phyloP scores from a whole-genome alignment of 2,329 filamentous ascomycete species.

The Rugonectria rugulosa region DNA sequence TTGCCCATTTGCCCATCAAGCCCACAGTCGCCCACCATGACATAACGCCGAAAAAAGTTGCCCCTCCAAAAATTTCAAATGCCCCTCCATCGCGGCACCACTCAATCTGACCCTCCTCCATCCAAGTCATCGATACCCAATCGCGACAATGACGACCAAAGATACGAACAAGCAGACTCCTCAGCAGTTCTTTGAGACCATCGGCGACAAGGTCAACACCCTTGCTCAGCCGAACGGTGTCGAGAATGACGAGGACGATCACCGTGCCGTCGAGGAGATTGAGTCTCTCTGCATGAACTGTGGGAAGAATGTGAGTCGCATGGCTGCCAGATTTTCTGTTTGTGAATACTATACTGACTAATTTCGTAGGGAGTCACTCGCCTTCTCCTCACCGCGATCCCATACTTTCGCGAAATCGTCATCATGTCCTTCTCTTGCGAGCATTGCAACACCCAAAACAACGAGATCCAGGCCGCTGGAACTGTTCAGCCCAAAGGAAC shows the following conservation, averaged over 20 bases:
- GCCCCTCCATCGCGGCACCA: conserved; percentile 38
- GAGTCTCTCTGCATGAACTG: conserved; percentile 90
- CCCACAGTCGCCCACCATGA: conserved; percentile 30
- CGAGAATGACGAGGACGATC: conserved; percentile 49
- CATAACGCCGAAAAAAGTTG: conserved; percentile 38
- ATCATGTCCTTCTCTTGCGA: conserved; percentile 96
- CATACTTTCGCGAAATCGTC: conserved; percentile 97
- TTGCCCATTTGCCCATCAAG: neutral
- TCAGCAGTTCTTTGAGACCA: conserved; percentile 67
- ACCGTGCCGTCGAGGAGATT: conserved; percentile 70
- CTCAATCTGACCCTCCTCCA: conserved; percentile 14
- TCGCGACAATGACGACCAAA: conserved; percentile 51
- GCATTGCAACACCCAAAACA: conserved; percentile 88
- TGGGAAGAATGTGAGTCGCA: conserved; percentile 70
- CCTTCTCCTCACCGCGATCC: conserved; percentile 89
- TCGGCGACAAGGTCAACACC: conserved; percentile 67
- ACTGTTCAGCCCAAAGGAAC: conserved; percentile 89
- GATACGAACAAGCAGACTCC: conserved; percentile 50
- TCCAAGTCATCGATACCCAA: conserved; percentile 27
- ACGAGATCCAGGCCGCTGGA: conserved; percentile 91
- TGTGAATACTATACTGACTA: conserved; percentile 24
- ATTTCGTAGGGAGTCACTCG: conserved; percentile 75
- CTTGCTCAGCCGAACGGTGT: conserved; percentile 51
- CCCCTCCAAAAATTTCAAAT: conserved; percentile 44
- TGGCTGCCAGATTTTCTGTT: neutral